These are phyloP conservation scores for Arctostaphylos glauca DNA, from an alignment of 148 eudicot species.

Conservation along the genomic window DNA sequence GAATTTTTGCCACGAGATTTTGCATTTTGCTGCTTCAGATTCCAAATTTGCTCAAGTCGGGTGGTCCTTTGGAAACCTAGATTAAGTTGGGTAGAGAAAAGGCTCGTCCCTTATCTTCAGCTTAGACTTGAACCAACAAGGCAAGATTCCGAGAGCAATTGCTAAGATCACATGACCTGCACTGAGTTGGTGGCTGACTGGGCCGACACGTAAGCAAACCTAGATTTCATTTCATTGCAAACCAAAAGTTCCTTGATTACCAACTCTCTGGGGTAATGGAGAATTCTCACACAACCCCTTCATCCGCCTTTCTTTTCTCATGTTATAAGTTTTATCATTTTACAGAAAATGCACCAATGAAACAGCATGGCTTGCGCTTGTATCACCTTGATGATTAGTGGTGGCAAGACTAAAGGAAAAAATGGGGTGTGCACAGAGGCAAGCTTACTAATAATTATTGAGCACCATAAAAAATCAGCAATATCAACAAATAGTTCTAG, in stretches of 20 bases:
- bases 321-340: not conserved
- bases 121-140: not conserved
- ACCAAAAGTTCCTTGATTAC: too few species aligned
- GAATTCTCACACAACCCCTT: not conserved
- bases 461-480: not conserved
- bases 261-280: not conserved
- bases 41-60: not conserved
- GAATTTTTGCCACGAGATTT: constrained; percentile 1
- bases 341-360: not conserved
- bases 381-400: not conserved
- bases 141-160: too few species aligned
- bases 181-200: too few species aligned
- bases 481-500: not conserved
- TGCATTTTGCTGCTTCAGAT: not conserved
- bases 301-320: not conserved
- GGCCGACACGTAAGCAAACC: too few species aligned
- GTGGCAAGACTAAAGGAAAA: not conserved
- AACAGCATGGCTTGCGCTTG: not conserved
- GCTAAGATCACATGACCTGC: too few species aligned
- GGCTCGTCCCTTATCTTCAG: not conserved
- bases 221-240: too few species aligned
- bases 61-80: not conserved
- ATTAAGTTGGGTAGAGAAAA: constrained; percentile 7
- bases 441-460: not conserved
- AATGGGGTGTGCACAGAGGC: not conserved